Evolutionary conservation across 441 rosid genomes (phyloP).

Genomic region (Eutrema salsugineum): DNA sequence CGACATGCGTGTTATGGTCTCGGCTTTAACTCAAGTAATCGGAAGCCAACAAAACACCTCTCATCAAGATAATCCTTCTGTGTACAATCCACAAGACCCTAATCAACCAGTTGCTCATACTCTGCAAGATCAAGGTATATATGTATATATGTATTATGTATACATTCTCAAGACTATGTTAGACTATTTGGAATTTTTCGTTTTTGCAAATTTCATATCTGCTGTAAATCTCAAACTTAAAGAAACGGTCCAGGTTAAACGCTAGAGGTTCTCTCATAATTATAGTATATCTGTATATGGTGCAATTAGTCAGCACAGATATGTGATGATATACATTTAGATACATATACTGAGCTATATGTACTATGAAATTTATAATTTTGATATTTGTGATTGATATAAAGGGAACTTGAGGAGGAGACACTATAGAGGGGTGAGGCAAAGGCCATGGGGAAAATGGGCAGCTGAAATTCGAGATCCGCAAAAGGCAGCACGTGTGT

Average conservation of each 20-base stretch:
- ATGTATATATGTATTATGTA: neutral
- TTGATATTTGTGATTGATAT: neutral
- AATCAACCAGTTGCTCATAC: conserved; percentile 29
- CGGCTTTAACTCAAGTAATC: conserved; percentile 79
- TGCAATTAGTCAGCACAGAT: neutral
- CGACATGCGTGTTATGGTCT: conserved; percentile 67
- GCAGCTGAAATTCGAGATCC: conserved; percentile 92
- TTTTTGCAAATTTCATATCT: neutral
- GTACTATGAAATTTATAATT: neutral
- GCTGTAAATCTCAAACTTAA: neutral
- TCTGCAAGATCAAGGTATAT: conserved; percentile 55
- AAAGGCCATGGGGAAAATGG: conserved; percentile 93
- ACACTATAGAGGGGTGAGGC: conserved; percentile 87
- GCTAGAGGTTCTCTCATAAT: neutral
- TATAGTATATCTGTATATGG: neutral
- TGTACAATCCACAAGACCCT: conserved; percentile 27
- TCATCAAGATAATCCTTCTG: conserved; percentile 22
- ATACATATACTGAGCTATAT: neutral
- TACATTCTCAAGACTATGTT: neutral
- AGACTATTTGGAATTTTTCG: neutral
- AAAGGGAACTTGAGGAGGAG: conserved; percentile 49
- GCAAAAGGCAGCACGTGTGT: conserved; percentile 76
- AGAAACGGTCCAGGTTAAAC: neutral
- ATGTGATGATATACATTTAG: neutral
- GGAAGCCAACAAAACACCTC: conserved; percentile 31